Percentiles rank a stretch among this genome's conserved stretches.
These are phyloP conservation scores for Stephania yunnanensis DNA, from an alignment of 164 flowering plant species.

Conservation along the genomic window DNA sequence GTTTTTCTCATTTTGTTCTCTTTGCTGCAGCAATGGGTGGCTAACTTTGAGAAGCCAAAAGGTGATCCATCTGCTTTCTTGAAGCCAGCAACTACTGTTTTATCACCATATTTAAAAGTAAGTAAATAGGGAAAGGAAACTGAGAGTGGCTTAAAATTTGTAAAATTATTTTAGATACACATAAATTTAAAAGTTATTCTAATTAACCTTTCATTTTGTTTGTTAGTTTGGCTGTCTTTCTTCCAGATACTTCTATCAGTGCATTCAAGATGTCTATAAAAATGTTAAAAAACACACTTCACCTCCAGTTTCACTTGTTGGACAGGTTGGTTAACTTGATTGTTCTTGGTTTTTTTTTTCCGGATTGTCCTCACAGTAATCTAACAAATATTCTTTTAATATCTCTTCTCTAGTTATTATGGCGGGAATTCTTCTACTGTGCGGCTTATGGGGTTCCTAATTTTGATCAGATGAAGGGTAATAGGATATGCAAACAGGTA, in stretches of 20 bases:
- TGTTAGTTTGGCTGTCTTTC: conserved; percentile 90
- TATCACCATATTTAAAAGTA: conserved; percentile 94
- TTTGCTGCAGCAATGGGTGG: conserved; percentile 73
- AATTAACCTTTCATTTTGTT: background rate
- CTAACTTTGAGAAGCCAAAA: conserved; percentile 92
- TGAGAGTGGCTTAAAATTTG: background rate
- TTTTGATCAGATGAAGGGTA: conserved; percentile 81
- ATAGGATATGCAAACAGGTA: conserved; percentile 91
- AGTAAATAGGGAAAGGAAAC: conserved; percentile 19
- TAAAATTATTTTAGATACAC: background rate
- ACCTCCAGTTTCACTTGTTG: conserved; percentile 92
- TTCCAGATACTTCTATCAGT: conserved; percentile 82
- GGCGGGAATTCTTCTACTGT: conserved; percentile 95
- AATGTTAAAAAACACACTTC: conserved; percentile 56
- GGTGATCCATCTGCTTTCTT: conserved; percentile 85
- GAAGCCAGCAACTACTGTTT: conserved; percentile 88
- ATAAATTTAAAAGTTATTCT: background rate
- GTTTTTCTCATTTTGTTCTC: conserved; percentile 8
- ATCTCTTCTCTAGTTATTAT: conserved; percentile 49
- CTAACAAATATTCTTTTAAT: conserved; percentile 6
- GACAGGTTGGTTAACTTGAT: conserved; percentile 56
- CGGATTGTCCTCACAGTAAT: conserved; percentile 4
- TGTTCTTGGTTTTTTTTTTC: no score
- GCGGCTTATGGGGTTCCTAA: conserved; percentile 84
- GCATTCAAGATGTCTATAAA: conserved; percentile 55